Evolutionary conservation across 2,329 filamentous ascomycete genomes (phyloP).

Genomic region (Diaporthe aspalathi): DNA sequence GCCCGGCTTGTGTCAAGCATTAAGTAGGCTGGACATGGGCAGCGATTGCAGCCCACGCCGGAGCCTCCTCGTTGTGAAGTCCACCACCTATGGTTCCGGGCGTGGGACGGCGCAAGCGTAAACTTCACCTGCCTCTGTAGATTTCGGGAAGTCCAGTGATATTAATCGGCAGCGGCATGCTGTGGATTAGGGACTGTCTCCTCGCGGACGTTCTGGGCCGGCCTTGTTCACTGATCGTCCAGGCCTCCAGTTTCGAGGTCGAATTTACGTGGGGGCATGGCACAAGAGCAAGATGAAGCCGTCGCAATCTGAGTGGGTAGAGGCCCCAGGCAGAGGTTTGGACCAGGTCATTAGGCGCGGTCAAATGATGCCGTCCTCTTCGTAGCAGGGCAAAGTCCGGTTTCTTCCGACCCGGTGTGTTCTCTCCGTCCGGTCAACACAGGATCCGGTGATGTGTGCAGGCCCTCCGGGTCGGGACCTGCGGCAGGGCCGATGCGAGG

Average conservation of each 20-base stretch:
- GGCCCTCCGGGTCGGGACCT: neutral
- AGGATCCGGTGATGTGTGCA: neutral
- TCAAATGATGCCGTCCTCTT: neutral
- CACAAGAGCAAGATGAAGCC: neutral
- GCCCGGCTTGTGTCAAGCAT: neutral
- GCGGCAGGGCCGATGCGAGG: neutral
- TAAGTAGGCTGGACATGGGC: neutral
- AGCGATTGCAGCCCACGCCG: neutral
- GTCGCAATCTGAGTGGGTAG: neutral
- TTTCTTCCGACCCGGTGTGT: neutral
- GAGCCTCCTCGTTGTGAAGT: neutral
- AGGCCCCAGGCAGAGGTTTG: neutral
- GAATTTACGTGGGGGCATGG: neutral
- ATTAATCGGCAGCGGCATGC: neutral
- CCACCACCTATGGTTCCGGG: neutral
- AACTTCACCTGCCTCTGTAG: neutral
- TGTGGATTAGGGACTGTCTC: neutral
- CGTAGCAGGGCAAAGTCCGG: neutral
- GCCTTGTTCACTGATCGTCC: neutral
- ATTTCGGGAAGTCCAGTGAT: neutral
- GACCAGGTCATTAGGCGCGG: slow-evolving; percentile 7
- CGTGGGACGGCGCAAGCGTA: too few relatives aligned
- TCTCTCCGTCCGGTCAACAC: neutral
- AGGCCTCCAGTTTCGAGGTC: neutral
- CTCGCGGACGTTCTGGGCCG: neutral